Base-by-base conservation (phyloP, 2,329 filamentous ascomycete genomes). In the Pleoardoris graminearum region DNA sequence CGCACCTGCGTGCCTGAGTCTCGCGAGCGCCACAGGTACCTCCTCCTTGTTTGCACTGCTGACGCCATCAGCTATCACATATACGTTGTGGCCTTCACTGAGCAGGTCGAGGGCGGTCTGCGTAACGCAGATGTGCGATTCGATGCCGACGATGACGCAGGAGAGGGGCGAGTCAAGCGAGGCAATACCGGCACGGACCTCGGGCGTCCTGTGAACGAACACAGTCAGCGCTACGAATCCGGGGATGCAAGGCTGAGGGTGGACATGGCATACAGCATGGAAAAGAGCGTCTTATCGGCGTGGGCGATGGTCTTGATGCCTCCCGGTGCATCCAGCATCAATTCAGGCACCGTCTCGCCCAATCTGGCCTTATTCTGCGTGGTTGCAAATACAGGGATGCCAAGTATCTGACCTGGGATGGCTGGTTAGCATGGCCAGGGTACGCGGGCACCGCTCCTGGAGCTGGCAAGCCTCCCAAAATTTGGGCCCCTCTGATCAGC, bases 91-190 rank as follows among this genome's bases (percentile, higher is more conserved):
- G 0, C 91, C 91, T 1, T 81, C 80, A 19, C 79, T 78, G 37
- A 94, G 77, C 43, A 96, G 77, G 76, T 97, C 93, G 36, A 97
- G 80, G 14, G 69, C 60, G 2, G 93, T 97, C 80, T 97, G 93
- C 55, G 90, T 92, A 25, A 97, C 86, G 79, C 93, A 97, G 70
- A 97, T 94, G 76, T 97, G 93, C 35, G 85, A 84, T 76, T 97
- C 93, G 69, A 97, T 96, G 32, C 93, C 93, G 14, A 96, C 87
- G 57, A 97, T 85, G 50, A 90, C 87, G 48, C 91, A 82, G 4
- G 75, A 59, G 3, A 67, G 47, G 3, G 61, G 67, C 43, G 53
- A 54, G 23, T 62, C 69, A 32, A 78, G 67, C 19, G 66, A 66
- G 43, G 72, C 60, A 49, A 80, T 72, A 11, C 71, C 74, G 4